Base-by-base conservation (phyloP, 768 basidiomycete species). In the Phlebiopsis gigantea region DNA sequence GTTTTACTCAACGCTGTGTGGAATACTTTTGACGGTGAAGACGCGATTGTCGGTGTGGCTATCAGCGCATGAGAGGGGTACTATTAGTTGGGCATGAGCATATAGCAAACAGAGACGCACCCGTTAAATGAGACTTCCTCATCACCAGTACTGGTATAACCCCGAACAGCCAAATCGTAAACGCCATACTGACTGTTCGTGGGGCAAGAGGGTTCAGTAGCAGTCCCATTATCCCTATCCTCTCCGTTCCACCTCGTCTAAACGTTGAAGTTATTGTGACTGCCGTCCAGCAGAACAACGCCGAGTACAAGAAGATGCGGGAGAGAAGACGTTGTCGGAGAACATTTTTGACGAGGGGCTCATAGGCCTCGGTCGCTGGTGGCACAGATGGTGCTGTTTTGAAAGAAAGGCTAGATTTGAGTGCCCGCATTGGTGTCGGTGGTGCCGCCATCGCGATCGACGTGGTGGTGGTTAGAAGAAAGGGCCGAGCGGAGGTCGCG, bases 321-420 rank as follows among this genome's bases (percentile, higher is more conserved):
- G 76, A 74, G 22, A 79, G 71, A 6, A 88, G 78, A 41, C 87
- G 80, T 63, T 82, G 81, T 50, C 75, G 78, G 46, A 90, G 76
- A 5, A 85, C 75, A 2, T 77, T 69, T 64, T 85, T 88, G 1
- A 83, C 79, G 45, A 82, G 77, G 8, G 87, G 87, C 60, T 88
- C 84, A 65, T 83, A 90, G 1, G 75, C 70, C 61, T 83, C 78
- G 5, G 77, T 70, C 1, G 87, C 68, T 0, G 83, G 75, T 0
- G 86, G 84, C 5, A 89, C 70, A 1, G 77, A 71, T 0, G 82
- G 81, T 1, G 84, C 70, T 0, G 82, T 71, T 49, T 80, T 80
- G n/a, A 76, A 71, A 14, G 7, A 7, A 21, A 72, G 63, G 4
- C 60, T 66, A 1, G 71, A 69, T 22, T 69, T 60, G 42, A 67